Percentiles rank a stretch among this genome's conserved stretches.
Evolutionary conservation across 164 flowering plant species (phyloP).

Genomic region (Stephania cephalantha): DNA sequence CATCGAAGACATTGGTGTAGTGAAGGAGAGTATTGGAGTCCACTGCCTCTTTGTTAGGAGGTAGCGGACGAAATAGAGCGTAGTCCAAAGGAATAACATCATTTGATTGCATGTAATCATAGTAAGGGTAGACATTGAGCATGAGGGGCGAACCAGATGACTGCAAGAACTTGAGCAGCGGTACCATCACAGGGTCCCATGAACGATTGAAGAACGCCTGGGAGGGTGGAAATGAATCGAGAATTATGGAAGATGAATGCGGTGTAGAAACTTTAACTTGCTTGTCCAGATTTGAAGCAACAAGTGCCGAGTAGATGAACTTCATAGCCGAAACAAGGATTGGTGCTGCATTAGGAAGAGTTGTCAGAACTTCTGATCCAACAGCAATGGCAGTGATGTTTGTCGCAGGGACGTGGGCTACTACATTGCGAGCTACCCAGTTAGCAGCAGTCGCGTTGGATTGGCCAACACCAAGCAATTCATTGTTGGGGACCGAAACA

Average conservation of each 20-base stretch:
- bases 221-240: slow-evolving; percentile 87
- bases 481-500: slow-evolving; percentile 67
- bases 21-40: slow-evolving; percentile 80
- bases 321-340: slow-evolving; percentile 62
- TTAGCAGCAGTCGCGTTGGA: slow-evolving; percentile 89
- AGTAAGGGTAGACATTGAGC: slow-evolving; percentile 87
- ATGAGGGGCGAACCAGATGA: slow-evolving; percentile 63
- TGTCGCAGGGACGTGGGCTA: slow-evolving; percentile 68
- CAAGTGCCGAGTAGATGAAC: slow-evolving; percentile 71
- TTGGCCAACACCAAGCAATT: slow-evolving; percentile 81
- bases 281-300: slow-evolving; percentile 65
- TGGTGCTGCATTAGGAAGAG: slow-evolving; percentile 84
- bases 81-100: slow-evolving; percentile 74
- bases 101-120: slow-evolving; percentile 75
- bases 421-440: slow-evolving; percentile 73
- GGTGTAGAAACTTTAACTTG: slow-evolving; percentile 75
- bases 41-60: slow-evolving; percentile 83
- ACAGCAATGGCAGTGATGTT: slow-evolving; percentile 81
- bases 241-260: slow-evolving; percentile 68
- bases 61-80: slow-evolving; percentile 73
- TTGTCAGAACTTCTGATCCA: slow-evolving; percentile 73
- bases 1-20: slow-evolving; percentile 84
- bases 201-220: slow-evolving; percentile 84
- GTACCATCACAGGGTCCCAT: slow-evolving; percentile 60
- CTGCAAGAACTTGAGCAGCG: slow-evolving; percentile 65